A percentile compares a stretch with the other conserved stretches of the same genome.
Evolutionary conservation across 148 eudicot species (phyloP).

Genomic region (Silene latifolia): DNA sequence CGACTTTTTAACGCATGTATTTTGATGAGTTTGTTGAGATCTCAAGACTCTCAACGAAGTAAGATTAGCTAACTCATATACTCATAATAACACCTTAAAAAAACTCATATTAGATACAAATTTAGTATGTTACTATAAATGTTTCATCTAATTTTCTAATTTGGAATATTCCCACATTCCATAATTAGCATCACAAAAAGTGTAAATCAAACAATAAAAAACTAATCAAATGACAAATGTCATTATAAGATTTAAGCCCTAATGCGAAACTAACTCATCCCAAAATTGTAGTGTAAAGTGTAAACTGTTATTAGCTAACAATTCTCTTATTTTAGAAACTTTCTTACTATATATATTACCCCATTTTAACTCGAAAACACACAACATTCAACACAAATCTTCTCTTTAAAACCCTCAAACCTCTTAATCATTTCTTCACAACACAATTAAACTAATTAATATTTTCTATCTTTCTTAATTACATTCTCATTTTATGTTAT

Average conservation of each 20-base stretch:
- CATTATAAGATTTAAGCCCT: neutral
- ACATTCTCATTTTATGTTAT: neutral
- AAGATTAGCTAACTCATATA: too few species aligned
- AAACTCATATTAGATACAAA: neutral
- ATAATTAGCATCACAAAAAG: neutral
- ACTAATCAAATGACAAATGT: constrained; percentile 19
- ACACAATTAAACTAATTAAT: neutral
- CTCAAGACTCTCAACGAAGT: neutral
- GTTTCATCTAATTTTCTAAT: neutral
- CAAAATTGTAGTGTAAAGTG: neutral
- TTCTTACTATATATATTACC: constrained; percentile 18
- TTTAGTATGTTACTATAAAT: constrained; percentile 16
- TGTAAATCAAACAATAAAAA: neutral
- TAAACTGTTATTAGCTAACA: neutral
- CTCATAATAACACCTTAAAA: neutral
- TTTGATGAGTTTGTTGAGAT: too few species aligned
- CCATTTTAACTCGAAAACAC: constrained; percentile 4
- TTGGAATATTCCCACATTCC: neutral
- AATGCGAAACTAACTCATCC: neutral
- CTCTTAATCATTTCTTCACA: neutral
- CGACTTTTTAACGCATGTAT: too few species aligned
- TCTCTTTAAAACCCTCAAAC: neutral
- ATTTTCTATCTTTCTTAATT: neutral
- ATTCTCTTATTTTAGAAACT: neutral
- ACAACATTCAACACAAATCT: constrained; percentile 9